Evolutionary conservation across 257 asterid genomes (phyloP).

Genomic region (Solanum virginianum): DNA sequence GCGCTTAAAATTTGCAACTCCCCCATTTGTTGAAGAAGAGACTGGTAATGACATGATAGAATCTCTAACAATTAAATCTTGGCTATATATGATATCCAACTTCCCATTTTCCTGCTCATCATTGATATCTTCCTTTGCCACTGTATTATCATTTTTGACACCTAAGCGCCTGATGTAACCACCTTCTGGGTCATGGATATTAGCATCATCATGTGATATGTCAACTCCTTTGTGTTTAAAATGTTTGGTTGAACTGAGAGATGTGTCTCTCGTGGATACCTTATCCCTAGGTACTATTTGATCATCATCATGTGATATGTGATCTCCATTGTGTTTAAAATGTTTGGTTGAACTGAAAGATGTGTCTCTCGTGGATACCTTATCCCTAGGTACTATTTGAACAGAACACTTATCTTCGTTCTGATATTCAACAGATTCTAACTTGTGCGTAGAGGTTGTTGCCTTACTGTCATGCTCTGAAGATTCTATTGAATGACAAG

Average conservation of each 20-base stretch:
- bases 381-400: slow-evolving; percentile 5
- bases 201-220: slow-evolving; percentile 16
- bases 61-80: slow-evolving; percentile 60
- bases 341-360: background rate
- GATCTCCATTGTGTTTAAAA: slow-evolving; percentile 2
- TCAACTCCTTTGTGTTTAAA: slow-evolving; percentile 4
- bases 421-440: slow-evolving; percentile 28
- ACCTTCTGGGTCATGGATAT: slow-evolving; percentile 6
- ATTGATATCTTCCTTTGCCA: slow-evolving; percentile 20
- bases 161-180: slow-evolving; percentile 10
- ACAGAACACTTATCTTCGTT: slow-evolving; percentile 13
- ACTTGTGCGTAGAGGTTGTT: slow-evolving; percentile 10
- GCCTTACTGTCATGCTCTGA: slow-evolving; percentile 31
- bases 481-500: slow-evolving; percentile 24
- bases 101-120: slow-evolving; percentile 39
- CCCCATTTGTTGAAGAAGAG: slow-evolving; percentile 16
- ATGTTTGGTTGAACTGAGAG: background rate
- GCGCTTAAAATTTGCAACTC: slow-evolving; percentile 53
- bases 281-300: slow-evolving; percentile 5
- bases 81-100: slow-evolving; percentile 68
- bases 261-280: slow-evolving; percentile 7
- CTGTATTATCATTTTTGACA: slow-evolving; percentile 16
- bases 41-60: slow-evolving; percentile 14
- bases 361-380: slow-evolving; percentile 7
- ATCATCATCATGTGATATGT: slow-evolving; percentile 18